A percentile compares a stretch with the other conserved stretches of the same genome.
These are phyloP conservation scores for Sphaerulina vaccinii DNA, from an alignment of 2,329 filamentous ascomycete species.

Conservation along the genomic window DNA sequence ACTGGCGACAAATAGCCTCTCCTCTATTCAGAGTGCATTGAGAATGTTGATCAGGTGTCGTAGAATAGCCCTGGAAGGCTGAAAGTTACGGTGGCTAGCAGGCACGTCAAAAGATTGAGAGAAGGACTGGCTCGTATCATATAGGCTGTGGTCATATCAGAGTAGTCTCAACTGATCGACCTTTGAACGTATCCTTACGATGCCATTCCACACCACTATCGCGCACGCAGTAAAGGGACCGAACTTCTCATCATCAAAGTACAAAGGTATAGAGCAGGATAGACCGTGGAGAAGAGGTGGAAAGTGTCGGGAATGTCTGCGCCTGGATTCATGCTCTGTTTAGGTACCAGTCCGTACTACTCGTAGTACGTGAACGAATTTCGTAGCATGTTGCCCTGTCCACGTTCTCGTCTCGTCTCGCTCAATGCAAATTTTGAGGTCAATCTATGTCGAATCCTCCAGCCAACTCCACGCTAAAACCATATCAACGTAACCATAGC, in stretches of 20 bases:
- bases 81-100: neutral
- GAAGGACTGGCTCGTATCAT: too few species aligned
- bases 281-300: too few species aligned
- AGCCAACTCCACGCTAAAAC: constrained; percentile 3
- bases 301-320: too few species aligned
- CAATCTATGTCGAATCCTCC: neutral
- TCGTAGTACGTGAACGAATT: neutral
- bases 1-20: neutral
- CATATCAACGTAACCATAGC: neutral
- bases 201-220: too few species aligned
- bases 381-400: neutral
- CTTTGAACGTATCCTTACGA: neutral
- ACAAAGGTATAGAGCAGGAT: too few species aligned
- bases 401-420: neutral
- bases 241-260: too few species aligned
- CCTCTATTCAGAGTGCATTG: neutral
- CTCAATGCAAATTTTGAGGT: neutral
- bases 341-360: too few species aligned
- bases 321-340: too few species aligned
- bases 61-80: neutral
- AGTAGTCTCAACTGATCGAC: neutral
- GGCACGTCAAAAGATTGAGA: neutral
- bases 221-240: too few species aligned
- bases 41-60: neutral
- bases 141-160: neutral